These are phyloP conservation scores for Citrus unshiu DNA, from an alignment of 345 rosid species.

Conservation along the genomic window DNA sequence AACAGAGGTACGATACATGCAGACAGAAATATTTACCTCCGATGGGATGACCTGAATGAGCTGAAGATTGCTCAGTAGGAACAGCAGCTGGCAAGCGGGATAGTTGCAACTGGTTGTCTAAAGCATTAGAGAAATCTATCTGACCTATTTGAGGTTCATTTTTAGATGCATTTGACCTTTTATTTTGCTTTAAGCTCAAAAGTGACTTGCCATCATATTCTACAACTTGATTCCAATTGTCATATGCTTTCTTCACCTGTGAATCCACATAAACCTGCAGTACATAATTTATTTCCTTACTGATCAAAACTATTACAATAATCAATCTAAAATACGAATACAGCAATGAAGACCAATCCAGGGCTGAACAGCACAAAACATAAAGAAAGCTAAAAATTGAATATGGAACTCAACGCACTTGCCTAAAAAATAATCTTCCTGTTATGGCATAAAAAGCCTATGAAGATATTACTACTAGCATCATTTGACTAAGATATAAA, in stretches of 20 bases:
- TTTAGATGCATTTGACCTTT: conserved; percentile 41
- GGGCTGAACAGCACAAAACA: background rate
- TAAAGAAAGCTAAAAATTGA: background rate
- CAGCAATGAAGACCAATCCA: background rate
- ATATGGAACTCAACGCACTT: background rate
- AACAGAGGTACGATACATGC: background rate
- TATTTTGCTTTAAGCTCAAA: conserved; percentile 59
- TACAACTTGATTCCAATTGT: conserved; percentile 76
- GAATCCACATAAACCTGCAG: conserved; percentile 82
- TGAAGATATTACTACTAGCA: background rate
- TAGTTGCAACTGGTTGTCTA: conserved; percentile 55
- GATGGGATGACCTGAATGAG: conserved; percentile 43
- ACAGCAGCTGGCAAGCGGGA: conserved; percentile 44
- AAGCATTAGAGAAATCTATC: conserved; percentile 37
- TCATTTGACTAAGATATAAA: background rate
- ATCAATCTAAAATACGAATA: background rate
- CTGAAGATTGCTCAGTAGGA: conserved; percentile 48
- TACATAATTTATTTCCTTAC: conserved; percentile 4
- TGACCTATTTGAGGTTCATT: conserved; percentile 46
- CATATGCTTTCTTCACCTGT: conserved; percentile 92
- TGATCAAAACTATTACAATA: background rate
- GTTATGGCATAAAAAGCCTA: background rate
- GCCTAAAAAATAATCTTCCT: background rate
- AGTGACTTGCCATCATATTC: conserved; percentile 93
- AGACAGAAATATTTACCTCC: conserved; percentile 45